Percentiles rank a stretch among this genome's conserved stretches.
phyloP scores from a whole-genome alignment of 495 filamentous ascomycete genomes.

The Penicillium soppii region DNA sequence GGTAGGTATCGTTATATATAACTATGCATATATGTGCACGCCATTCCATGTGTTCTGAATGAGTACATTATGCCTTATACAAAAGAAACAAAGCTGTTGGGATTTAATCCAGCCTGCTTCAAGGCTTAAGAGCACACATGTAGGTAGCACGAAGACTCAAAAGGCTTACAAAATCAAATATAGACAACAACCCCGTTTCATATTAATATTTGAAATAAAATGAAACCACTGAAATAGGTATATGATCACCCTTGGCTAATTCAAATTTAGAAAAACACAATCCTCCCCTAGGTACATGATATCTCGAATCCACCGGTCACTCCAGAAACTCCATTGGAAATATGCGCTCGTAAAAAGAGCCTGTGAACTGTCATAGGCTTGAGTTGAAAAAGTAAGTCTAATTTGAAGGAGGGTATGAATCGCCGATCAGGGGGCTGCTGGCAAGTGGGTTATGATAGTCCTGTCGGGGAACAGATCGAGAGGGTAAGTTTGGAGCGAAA shows the following conservation, averaged over 20 bases:
- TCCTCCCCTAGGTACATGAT: neutral
- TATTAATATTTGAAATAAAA: no score
- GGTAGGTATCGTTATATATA: no score
- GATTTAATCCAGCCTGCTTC: no score
- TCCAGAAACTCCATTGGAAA: constrained; percentile 24
- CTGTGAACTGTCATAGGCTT: neutral
- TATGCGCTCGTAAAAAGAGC: constrained; percentile 10
- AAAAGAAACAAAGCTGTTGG: no score
- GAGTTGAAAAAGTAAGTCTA: neutral
- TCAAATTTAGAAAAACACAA: neutral
- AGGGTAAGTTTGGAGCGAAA: constrained; percentile 22
- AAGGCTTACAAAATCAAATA: no score
- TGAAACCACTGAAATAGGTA: no score
- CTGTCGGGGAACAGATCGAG: constrained; percentile 19
- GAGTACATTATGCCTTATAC: no score
- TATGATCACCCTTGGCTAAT: neutral
- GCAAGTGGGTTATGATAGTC: constrained; percentile 24
- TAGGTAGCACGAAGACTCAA: no score
- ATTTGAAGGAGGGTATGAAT: constrained; percentile 18
- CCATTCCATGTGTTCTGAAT: no score
- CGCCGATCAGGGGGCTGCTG: constrained; percentile 21
- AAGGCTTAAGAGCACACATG: no score
- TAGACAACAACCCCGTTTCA: no score
- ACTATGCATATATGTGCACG: no score
- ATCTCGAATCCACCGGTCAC: constrained; percentile 6